Conservation (phyloP, 805 yeast species). For the Lipomyces starkeyi region DNA sequence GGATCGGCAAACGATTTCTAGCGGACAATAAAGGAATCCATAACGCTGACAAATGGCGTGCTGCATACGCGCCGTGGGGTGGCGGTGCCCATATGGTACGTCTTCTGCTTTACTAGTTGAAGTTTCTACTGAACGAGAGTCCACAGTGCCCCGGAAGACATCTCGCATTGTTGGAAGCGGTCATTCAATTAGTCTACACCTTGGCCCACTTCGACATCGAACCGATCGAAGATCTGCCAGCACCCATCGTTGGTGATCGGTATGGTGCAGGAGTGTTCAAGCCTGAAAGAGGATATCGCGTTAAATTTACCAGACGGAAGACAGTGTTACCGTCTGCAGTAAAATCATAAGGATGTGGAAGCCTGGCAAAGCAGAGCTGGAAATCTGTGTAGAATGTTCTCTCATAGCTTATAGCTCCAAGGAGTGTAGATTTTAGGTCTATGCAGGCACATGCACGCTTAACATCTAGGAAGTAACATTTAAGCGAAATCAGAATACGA, state of each 20-base stretch:
- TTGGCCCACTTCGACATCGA: constrained; percentile 19
- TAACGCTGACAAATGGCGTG: constrained; percentile 13
- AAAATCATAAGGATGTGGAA: too few species aligned
- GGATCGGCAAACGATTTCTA: too few species aligned
- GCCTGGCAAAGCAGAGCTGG: too few species aligned
- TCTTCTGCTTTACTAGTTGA: background rate
- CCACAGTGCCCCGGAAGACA: constrained; percentile 28
- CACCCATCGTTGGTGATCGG: constrained; percentile 17
- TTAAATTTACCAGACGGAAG: constrained; percentile 6
- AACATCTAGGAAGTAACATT: too few species aligned
- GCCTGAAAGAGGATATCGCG: constrained; percentile 10
- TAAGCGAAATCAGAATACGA: too few species aligned
- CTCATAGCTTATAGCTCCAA: too few species aligned
- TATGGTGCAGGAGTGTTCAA: constrained; percentile 11
- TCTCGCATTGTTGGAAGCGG: constrained; percentile 23
- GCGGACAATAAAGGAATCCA: too few species aligned
- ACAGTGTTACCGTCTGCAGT: too few species aligned
- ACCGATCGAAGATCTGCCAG: constrained; percentile 13
- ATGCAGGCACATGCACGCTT: too few species aligned
- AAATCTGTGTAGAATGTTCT: too few species aligned
- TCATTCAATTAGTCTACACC: constrained; percentile 14
- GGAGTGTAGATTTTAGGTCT: too few species aligned
- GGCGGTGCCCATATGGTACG: constrained; percentile 26
- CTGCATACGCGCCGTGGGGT: constrained; percentile 22
- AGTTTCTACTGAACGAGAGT: background rate